Evolutionary conservation across 257 asterid genomes (phyloP).

Genomic region (Lantana camara): DNA sequence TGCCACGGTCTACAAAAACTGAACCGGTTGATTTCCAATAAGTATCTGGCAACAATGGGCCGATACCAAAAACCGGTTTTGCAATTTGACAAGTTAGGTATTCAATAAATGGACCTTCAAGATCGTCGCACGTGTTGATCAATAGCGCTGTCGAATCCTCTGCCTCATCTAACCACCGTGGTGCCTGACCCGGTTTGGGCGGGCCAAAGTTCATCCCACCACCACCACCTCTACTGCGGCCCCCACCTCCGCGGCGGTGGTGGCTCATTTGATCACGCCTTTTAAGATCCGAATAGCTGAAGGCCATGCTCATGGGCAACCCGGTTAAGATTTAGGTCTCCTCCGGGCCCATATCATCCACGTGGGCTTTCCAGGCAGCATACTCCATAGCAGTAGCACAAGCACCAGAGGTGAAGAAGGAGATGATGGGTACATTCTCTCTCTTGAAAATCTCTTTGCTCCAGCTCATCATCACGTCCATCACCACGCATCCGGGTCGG

Average conservation of each 20-base stretch:
- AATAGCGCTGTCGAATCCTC: constrained; percentile 49
- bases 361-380: constrained; percentile 59
- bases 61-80: constrained; percentile 58
- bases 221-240: constrained; percentile 20
- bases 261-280: constrained; percentile 26
- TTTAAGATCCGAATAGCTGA: constrained; percentile 43
- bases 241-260: constrained; percentile 1
- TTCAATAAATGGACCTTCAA: constrained; percentile 54
- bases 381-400: constrained; percentile 63
- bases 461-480: constrained; percentile 83
- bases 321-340: constrained; percentile 46
- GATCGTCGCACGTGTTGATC: constrained; percentile 60
- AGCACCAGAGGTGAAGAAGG: constrained; percentile 70
- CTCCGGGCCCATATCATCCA: constrained; percentile 40
- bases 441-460: constrained; percentile 55
- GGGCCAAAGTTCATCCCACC: constrained; percentile 45
- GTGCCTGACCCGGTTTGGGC: constrained; percentile 39
- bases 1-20: constrained; percentile 42
- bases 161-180: constrained; percentile 60
- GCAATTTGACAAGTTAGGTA: constrained; percentile 38
- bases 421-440: constrained; percentile 43
- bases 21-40: constrained; percentile 53
- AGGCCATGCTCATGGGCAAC: constrained; percentile 54
- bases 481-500: constrained; percentile 54
- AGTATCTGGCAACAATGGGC: constrained; percentile 64